These are phyloP conservation scores for Trichoderma lentiforme DNA, from an alignment of 2,329 filamentous ascomycete species.

Conservation along the genomic window DNA sequence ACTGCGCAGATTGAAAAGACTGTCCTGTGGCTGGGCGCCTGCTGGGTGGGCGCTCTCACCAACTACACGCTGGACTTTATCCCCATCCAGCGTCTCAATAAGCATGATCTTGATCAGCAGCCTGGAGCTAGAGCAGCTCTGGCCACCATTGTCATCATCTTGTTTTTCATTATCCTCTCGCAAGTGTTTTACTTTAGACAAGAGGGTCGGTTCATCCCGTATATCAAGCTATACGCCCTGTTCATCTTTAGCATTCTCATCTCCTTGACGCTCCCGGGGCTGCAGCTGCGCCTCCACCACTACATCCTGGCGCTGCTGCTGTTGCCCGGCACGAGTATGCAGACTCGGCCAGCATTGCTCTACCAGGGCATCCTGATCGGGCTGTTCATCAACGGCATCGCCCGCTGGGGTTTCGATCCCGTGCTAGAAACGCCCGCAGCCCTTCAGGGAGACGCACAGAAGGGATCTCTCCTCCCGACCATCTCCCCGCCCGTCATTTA, in stretches of 20 bases:
- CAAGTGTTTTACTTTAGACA: conserved; percentile 85
- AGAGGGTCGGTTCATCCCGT: conserved; percentile 74
- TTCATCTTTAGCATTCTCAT: conserved; percentile 66
- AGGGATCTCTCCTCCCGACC: conserved; percentile 58
- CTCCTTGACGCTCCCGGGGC: conserved; percentile 67
- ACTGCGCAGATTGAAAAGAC: conserved; percentile 87
- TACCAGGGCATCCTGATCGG: conserved; percentile 90
- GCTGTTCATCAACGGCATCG: conserved; percentile 89
- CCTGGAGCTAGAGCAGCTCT: conserved; percentile 84
- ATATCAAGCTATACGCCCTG: conserved; percentile 72
- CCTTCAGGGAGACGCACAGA: conserved; percentile 65
- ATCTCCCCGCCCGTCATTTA: conserved; percentile 48
- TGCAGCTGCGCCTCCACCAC: conserved; percentile 88
- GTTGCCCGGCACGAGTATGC: conserved; percentile 82
- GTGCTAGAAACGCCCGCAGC: conserved; percentile 78
- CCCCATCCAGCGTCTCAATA: conserved; percentile 86
- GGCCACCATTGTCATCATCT: conserved; percentile 68
- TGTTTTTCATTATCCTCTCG: conserved; percentile 64
- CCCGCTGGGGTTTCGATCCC: conserved; percentile 88
- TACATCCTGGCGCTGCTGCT: conserved; percentile 87
- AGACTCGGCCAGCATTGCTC: conserved; percentile 77
- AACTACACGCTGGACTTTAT: conserved; percentile 96
- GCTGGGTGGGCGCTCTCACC: conserved; percentile 86
- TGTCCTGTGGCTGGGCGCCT: conserved; percentile 81
- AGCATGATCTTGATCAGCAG: conserved; percentile 82